Percentiles rank a stretch among this genome's conserved stretches.
These are phyloP conservation scores for Ogataea salicorniae DNA, from an alignment of 805 yeast species.

Conservation along the genomic window DNA sequence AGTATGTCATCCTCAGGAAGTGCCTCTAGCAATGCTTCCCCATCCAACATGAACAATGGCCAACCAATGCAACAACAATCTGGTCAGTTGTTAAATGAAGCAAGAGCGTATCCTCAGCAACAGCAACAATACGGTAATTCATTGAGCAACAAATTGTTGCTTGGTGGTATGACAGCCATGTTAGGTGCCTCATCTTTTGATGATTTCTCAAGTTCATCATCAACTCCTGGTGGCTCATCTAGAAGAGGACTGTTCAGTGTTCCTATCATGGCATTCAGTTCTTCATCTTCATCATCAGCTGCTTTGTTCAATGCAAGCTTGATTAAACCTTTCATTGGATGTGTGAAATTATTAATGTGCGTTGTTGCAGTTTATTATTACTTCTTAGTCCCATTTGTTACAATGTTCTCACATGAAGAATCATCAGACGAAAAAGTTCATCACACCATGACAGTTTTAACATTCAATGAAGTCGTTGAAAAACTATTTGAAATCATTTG, in stretches of 20 bases:
- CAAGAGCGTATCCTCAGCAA: slow-evolving; percentile 11
- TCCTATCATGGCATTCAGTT: slow-evolving; percentile 26
- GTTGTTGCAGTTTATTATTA: slow-evolving; percentile 17
- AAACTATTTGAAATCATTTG: slow-evolving; percentile 2
- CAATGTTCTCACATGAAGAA: background rate
- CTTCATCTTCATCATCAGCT: slow-evolving; percentile 12
- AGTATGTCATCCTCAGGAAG: slow-evolving; percentile 15
- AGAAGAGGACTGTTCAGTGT: slow-evolving; percentile 27
- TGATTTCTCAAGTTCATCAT: slow-evolving; percentile 32
- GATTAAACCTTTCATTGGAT: slow-evolving; percentile 24
- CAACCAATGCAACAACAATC: slow-evolving; percentile 1
- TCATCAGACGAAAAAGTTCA: slow-evolving; percentile 3
- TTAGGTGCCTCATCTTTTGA: slow-evolving; percentile 57
- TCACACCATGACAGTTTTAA: background rate
- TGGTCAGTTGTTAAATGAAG: slow-evolving; percentile 6
- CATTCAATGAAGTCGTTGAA: slow-evolving; percentile 4
- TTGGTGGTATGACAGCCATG: slow-evolving; percentile 63
- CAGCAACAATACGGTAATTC: slow-evolving; percentile 12
- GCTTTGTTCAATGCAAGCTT: slow-evolving; percentile 14
- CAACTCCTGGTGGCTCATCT: slow-evolving; percentile 3
- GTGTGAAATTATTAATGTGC: slow-evolving; percentile 22
- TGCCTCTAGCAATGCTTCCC: slow-evolving; percentile 13
- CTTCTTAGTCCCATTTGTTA: slow-evolving; percentile 15
- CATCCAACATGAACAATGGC: slow-evolving; percentile 7
- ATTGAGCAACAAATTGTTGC: slow-evolving; percentile 42